Conservation (phyloP, 2,329 filamentous ascomycete species). For the Exophiala lecanii-corni region DNA sequence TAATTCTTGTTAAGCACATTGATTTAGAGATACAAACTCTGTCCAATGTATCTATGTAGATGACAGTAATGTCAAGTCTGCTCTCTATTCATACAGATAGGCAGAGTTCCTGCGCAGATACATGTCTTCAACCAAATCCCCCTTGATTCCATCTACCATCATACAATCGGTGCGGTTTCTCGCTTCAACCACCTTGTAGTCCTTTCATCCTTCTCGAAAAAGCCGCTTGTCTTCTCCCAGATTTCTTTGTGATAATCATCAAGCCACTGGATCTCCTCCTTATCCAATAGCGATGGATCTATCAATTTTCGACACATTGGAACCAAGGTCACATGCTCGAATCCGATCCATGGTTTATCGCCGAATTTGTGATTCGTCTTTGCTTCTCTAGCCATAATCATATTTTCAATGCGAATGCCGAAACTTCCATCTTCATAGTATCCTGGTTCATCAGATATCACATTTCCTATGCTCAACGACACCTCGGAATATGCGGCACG, state of each 20-base stretch:
- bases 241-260: slow-evolving; percentile 82
- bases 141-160: no score
- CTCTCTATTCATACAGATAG: no score
- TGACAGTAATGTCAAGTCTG: no score
- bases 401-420: slow-evolving; percentile 94
- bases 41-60: no score
- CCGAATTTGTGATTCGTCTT: slow-evolving; percentile 83
- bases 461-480: slow-evolving; percentile 82
- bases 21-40: no score
- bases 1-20: no score
- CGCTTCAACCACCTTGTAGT: slow-evolving; percentile 77
- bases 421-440: slow-evolving; percentile 96
- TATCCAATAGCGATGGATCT: slow-evolving; percentile 66
- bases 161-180: slow-evolving; percentile 45
- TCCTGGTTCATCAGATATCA: slow-evolving; percentile 91
- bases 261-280: slow-evolving; percentile 75
- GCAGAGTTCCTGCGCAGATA: no score
- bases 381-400: slow-evolving; percentile 85
- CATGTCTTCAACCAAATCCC: no score
- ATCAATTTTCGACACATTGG: slow-evolving; percentile 89
- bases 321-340: slow-evolving; percentile 96
- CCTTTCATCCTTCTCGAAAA: slow-evolving; percentile 67
- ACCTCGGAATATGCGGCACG: slow-evolving; percentile 89
- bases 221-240: slow-evolving; percentile 71
- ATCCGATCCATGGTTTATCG: slow-evolving; percentile 89